Base-by-base conservation (phyloP, 2,329 filamentous ascomycete genomes). In the Fusarium chuoi region DNA sequence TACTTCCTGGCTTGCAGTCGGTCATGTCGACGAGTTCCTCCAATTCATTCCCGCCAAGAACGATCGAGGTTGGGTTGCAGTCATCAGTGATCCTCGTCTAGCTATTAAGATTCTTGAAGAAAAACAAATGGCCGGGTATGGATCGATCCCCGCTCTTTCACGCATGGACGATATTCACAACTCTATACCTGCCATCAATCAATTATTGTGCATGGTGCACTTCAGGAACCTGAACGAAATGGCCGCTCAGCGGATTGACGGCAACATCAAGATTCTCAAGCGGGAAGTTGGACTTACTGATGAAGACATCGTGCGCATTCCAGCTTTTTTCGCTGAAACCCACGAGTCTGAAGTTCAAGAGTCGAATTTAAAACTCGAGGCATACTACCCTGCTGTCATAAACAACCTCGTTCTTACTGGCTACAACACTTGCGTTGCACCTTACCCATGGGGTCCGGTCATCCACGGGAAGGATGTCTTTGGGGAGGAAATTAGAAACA, bases 11-110 rank as follows among this genome's bases (percentile, higher is more conserved):
- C 65, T 79, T 5, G 9, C 24, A 0, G 57, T 79, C 5, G 77
- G 78, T 7, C 78, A 79, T 44, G 72, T 77, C 8, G 78, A 79
- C 35, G 77, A 79, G 58, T 79, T 78, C 30, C 11, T 79, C 22
- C 76, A 79, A 28, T 79, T 79, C 15, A 56, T 79, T 1, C 78
- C 78, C 0, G 70, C 62, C 7, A 60, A 76, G 9, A 78, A 70
- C 28, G 44, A 70, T 24, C 61, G 70, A 3, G 78, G 78, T 15
- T 79, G 75, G 73, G 33, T 74, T 26, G 30, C 73, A 13, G 62
- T 74, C 28, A 66, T 69, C 0, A 69, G 70, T 14, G 75, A 78
- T 17, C 73, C 77, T 6, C 24, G 26, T 2, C 54, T 58, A 3
- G 77, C 66, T 2, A 33, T 78, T 6, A 41, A 24, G 0, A 9